These are phyloP conservation scores for Crepidotus variabilis DNA, from an alignment of 768 basidiomycete genomes.

Conservation along the genomic window DNA sequence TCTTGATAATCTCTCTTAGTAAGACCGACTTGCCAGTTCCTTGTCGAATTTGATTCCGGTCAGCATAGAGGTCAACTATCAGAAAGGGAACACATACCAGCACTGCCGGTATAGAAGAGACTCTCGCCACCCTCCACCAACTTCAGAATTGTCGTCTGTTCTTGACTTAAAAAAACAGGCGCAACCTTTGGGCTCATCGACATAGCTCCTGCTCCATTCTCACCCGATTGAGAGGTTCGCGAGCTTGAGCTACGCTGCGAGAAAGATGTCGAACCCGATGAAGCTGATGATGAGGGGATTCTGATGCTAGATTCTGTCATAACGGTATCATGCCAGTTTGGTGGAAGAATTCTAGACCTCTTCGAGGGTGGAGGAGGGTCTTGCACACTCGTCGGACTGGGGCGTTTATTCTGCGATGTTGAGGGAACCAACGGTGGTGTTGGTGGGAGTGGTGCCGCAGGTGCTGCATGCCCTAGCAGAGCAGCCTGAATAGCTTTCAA, in stretches of 20 bases:
- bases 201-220: no score
- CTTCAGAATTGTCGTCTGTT: constrained; percentile 81
- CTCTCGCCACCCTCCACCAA: constrained; percentile 72
- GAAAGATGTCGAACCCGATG: constrained; percentile 13
- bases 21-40: constrained; percentile 97
- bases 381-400: constrained; percentile 22
- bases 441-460: constrained; percentile 8
- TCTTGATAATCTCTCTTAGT: constrained; percentile 84
- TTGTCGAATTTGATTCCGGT: constrained; percentile 25
- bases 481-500: constrained; percentile 59
- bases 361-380: constrained; percentile 40
- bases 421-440: background rate
- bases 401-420: constrained; percentile 31
- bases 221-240: no score
- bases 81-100: constrained; percentile 57
- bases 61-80: background rate
- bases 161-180: constrained; percentile 61
- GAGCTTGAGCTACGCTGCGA: background rate
- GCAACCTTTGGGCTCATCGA: constrained; percentile 4
- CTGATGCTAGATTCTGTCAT: constrained; percentile 32
- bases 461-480: constrained; percentile 31
- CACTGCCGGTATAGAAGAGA: constrained; percentile 96
- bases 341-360: constrained; percentile 46
- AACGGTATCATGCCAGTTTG: constrained; percentile 38
- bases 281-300: constrained; percentile 5